Evolutionary conservation across 176 grass and related monocot genomes (phyloP).

Genomic region (Triticum turgidum): DNA sequence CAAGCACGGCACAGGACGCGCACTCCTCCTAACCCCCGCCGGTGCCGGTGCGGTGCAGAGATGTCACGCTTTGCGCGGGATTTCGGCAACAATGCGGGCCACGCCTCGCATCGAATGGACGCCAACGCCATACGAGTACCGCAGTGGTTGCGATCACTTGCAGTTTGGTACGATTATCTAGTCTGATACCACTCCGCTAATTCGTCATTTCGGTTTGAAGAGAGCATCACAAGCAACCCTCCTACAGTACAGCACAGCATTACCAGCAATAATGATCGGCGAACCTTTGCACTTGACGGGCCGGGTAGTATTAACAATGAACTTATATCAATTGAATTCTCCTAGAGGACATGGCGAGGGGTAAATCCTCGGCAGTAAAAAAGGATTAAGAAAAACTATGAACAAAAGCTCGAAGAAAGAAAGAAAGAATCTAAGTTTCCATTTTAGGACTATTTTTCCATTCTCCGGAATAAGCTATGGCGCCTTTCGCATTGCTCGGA

Average conservation of each 20-base stretch:
- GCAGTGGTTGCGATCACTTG: slow-evolving; percentile 20
- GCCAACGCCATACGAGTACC: not conserved
- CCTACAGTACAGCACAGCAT: no score
- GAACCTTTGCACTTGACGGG: slow-evolving; percentile 9
- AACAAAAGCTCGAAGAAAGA: slow-evolving; percentile 19
- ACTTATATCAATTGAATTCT: slow-evolving; percentile 69
- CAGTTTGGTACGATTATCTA: not conserved
- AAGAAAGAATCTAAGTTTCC: not conserved
- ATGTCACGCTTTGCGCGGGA: not conserved
- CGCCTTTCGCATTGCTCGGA: slow-evolving; percentile 4
- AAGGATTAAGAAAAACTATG: not conserved
- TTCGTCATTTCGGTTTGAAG: not conserved
- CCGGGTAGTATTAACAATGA: slow-evolving; percentile 37
- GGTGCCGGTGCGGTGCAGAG: not conserved
- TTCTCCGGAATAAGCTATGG: not conserved
- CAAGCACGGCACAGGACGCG: not conserved
- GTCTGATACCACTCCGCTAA: not conserved
- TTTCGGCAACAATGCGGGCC: slow-evolving; percentile 12
- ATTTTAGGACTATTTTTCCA: not conserved
- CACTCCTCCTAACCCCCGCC: not conserved
- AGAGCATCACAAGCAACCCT: no score
- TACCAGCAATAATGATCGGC: not conserved
- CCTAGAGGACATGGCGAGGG: slow-evolving; percentile 36
- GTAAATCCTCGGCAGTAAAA: not conserved
- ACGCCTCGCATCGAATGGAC: not conserved